Evolutionary conservation across 106 monocot genomes (phyloP), one percentile per base, ranked within the genome.

Genomic region (Dendrobium officinale): DNA sequence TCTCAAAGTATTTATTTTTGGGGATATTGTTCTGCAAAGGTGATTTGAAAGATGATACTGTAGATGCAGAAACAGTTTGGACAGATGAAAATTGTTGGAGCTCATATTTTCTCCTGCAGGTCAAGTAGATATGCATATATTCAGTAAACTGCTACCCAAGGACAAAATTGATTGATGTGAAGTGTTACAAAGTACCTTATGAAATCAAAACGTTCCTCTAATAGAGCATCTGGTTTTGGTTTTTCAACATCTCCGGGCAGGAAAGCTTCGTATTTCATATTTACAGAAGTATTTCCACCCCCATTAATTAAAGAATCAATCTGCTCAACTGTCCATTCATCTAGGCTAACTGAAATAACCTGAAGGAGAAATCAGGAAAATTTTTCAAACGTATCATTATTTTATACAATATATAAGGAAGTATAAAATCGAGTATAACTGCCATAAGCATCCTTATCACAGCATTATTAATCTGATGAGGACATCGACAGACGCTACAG

Each of bases 261-360:
- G 79, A 82, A 88, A 48, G 95, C 95, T 87, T 95, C 95, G 58
- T 90, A 95, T 87, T 55, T 88, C 88, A 54, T 79, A 82, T 95
- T 95, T 73, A 86, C 84, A 18, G 85, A 79, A 77, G 75, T 75
- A 86, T 95, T 95, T 51, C 92, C 95, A 82, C 95, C 92, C 33
- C 48, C 51, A 73, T 92, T 77, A 43, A 80, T 75, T 58, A 95
- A 85, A 74, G 72, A 84, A 75, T 95, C 89, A 45, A 95, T 88
- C 67, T 90, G 90, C 72, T 95, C 95, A 81, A 90, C 83, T 22
- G 87, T 87, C 92, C 92, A 95, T 77, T 90, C 90, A 80, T 95
- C 92, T 79, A 95, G 75, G 56, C 92, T 95, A 56, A 92, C 84
- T 47, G 95, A 95, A 15, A 90, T 67, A 16, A 95, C 90, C 95